Evolutionary conservation across 345 rosid genomes (phyloP).

Genomic region (Eucalyptus erythrocorys): DNA sequence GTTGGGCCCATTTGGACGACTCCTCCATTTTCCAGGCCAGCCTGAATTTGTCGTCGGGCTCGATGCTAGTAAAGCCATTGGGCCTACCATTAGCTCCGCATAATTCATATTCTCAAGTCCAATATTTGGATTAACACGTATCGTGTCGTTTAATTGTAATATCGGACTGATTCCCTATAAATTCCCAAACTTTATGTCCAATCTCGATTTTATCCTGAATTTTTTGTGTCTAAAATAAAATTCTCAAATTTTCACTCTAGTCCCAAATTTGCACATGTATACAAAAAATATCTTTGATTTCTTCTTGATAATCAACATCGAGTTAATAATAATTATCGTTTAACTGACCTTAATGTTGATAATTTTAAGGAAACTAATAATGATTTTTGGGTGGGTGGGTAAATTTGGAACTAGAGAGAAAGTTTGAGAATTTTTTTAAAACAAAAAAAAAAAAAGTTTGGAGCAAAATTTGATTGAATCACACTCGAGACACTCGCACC

Average conservation of each 20-base stretch:
- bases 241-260: neutral
- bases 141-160: rapidly evolving
- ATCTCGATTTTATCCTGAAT: neutral
- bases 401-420: too few species aligned
- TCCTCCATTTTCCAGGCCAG: neutral
- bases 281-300: neutral
- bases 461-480: too few species aligned
- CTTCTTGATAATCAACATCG: neutral
- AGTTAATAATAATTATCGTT: rapidly evolving
- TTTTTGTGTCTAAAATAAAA: neutral
- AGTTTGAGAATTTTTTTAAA: too few species aligned
- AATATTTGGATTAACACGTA: neutral
- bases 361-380: too few species aligned
- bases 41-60: neutral
- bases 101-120: neutral
- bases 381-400: too few species aligned
- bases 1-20: neutral
- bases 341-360: too few species aligned
- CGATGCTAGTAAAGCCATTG: neutral
- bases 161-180: neutral
- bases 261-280: neutral
- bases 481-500: too few species aligned
- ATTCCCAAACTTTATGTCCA: neutral
- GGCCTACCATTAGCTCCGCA: neutral
- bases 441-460: too few species aligned